A percentile compares a stretch with the other conserved stretches of the same genome.
These are phyloP conservation scores for Collybia mongolica DNA, from an alignment of 768 basidiomycete species.

Conservation along the genomic window DNA sequence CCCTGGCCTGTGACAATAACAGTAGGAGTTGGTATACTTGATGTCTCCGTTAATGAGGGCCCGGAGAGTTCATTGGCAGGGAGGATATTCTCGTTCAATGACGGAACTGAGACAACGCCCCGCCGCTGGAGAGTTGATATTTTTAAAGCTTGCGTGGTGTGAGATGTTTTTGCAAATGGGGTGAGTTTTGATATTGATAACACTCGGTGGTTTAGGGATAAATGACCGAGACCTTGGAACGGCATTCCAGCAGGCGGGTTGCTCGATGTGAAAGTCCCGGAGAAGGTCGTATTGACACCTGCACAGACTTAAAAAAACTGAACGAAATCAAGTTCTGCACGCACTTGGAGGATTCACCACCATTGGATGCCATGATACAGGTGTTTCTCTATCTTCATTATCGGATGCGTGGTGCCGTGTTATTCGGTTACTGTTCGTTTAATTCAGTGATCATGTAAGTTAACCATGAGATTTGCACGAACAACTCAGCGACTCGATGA, in stretches of 20 bases:
- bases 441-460: slow-evolving; percentile 6
- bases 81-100: background rate
- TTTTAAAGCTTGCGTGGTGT: background rate
- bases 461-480: slow-evolving; percentile 19
- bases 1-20: slow-evolving; percentile 18
- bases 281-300: background rate
- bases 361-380: slow-evolving; percentile 6
- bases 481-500: slow-evolving; percentile 48
- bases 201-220: no score
- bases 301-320: no score
- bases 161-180: slow-evolving; percentile 8
- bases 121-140: background rate
- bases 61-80: slow-evolving; percentile 1
- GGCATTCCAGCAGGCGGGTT: background rate
- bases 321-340: background rate
- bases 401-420: slow-evolving; percentile 17
- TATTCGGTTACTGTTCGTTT: slow-evolving; percentile 25
- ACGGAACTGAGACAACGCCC: background rate
- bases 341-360: slow-evolving; percentile 3
- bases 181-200: no score
- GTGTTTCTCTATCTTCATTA: slow-evolving; percentile 3
- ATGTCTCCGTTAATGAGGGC: slow-evolving; percentile 2
- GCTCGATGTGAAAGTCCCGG: slow-evolving; percentile 1
- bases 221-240: background rate
- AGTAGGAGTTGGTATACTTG: background rate